Conservation (phyloP, 1,284 basidiomycete genomes). For the Leccinum insolens region DNA sequence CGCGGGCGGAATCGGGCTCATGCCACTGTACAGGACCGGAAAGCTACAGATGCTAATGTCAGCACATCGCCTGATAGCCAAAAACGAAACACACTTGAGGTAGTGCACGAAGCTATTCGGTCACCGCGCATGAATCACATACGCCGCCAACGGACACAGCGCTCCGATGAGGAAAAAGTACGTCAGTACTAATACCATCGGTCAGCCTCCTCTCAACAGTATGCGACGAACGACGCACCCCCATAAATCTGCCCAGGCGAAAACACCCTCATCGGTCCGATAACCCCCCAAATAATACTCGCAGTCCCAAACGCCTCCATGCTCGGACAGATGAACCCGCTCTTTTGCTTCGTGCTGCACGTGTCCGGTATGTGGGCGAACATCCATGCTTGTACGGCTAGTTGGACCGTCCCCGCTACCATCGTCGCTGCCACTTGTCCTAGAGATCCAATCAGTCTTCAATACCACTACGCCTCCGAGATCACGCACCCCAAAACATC, state of each 20-base stretch:
- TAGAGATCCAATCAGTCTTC: constrained; percentile 5
- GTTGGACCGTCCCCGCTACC: constrained; percentile 43
- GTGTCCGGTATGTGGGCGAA: constrained; percentile 33
- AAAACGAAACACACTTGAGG: constrained; percentile 39
- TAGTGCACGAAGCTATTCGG: constrained; percentile 47
- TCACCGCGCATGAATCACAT: constrained; percentile 42
- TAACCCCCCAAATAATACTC: constrained; percentile 45
- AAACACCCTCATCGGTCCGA: constrained; percentile 40
- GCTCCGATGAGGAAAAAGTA: constrained; percentile 64
- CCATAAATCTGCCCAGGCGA: constrained; percentile 28
- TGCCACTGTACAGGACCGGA: constrained; percentile 57
- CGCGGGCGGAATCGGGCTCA: constrained; percentile 53
- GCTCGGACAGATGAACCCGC: constrained; percentile 43
- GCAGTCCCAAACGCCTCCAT: constrained; percentile 43
- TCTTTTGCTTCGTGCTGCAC: constrained; percentile 24
- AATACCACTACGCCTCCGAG: not conserved
- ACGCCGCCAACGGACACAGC: constrained; percentile 45
- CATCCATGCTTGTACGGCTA: constrained; percentile 49
- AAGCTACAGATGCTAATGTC: constrained; percentile 32
- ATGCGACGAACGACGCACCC: constrained; percentile 15
- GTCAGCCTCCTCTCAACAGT: not conserved
- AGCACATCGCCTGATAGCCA: not conserved
- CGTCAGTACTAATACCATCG: constrained; percentile 27
- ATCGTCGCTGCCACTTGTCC: constrained; percentile 46
- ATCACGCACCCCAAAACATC: constrained; percentile 41